Percentiles rank a stretch among this genome's conserved stretches.
Conservation (phyloP, 805 yeast genomes). For the Myxozyma kluyveri region DNA sequence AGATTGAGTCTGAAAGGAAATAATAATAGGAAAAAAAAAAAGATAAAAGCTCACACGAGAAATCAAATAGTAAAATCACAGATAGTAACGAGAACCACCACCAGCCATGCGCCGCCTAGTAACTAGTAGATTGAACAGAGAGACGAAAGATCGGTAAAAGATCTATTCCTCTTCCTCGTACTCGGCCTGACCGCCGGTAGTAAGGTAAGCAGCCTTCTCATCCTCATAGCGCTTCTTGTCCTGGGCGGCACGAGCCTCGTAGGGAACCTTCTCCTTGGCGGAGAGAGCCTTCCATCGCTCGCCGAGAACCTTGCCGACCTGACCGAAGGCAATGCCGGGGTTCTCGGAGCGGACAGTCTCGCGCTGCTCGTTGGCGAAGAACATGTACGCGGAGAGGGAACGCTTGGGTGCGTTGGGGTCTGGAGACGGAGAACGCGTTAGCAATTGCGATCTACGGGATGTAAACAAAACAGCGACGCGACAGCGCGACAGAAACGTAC, state of each 20-base stretch:
- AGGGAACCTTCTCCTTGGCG: slow-evolving; percentile 80
- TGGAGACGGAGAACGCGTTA: slow-evolving; percentile 8
- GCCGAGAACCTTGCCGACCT: slow-evolving; percentile 92
- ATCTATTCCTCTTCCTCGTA: slow-evolving; percentile 33
- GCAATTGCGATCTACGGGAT: neutral
- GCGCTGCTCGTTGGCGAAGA: slow-evolving; percentile 96
- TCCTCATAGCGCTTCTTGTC: slow-evolving; percentile 98
- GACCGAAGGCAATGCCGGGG: slow-evolving; percentile 92
- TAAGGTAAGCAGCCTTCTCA: slow-evolving; percentile 82
- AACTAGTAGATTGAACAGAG: no score
- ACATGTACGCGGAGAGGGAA: slow-evolving; percentile 97
- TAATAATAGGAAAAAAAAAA: no score
- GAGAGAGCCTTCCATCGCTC: slow-evolving; percentile 92
- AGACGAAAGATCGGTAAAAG: neutral
- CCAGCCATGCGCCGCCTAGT: no score
- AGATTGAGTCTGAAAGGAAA: neutral
- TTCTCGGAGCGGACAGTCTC: slow-evolving; percentile 92
- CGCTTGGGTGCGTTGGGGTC: slow-evolving; percentile 99
- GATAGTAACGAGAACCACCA: neutral
- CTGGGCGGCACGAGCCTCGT: slow-evolving; percentile 87
- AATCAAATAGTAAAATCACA: neutral
- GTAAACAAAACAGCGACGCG: neutral
- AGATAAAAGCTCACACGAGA: neutral
- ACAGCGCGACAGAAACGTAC: slow-evolving; percentile 13
- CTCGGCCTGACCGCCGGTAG: slow-evolving; percentile 44